Evolutionary conservation across 345 rosid species (phyloP), one percentile per base, ranked within the genome.

Genomic region (Melastoma malabathricum): DNA sequence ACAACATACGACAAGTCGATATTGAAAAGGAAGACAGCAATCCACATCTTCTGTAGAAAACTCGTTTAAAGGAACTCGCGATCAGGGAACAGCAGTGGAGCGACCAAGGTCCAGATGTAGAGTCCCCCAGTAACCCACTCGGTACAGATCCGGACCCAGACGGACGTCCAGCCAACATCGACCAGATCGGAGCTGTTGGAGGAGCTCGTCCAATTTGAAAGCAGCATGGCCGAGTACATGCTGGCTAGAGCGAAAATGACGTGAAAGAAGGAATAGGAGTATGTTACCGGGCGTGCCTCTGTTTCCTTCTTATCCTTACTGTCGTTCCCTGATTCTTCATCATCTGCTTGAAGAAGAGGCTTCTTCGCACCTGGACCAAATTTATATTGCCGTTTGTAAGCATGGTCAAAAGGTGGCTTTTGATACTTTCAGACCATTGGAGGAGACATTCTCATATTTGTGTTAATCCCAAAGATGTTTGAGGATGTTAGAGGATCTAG

Each of bases 181-280:
- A 87, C 70, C 46, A 87, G 80, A 60, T 81, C 75, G 2, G 83
- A 71, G 68, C 79, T 81, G 56, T 87, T 93, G 1, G 90, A 68
- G 6, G 88, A 63, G 69, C 68, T 82, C 15, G 93, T 80, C 98
- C 98, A 92, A 57, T 86, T 95, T 0, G 97, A 84, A 51, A 92
- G 89, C 64, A 92, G 97, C 98, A 92, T 92, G 20, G 88, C 95
- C 0, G 98, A 72, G 65, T 92, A 92, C 97, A 92, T 92, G 77
- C 97, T 92, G 6, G 95, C 97, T 31, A 92, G 73, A 13, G 96
- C 93, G 55, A 92, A 92, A 52, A 92, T 84, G 66, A 84, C 69
- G 81, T 77, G 97, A 78, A 87, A 92, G 80, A 92, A 92, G 3
- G 80, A 65, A 57, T 87, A 87, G 10, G 95, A 87, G 59, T 92